phyloP scores from a whole-genome alignment of 306 rosid genomes.

The apple (Malus domestica) region DNA sequence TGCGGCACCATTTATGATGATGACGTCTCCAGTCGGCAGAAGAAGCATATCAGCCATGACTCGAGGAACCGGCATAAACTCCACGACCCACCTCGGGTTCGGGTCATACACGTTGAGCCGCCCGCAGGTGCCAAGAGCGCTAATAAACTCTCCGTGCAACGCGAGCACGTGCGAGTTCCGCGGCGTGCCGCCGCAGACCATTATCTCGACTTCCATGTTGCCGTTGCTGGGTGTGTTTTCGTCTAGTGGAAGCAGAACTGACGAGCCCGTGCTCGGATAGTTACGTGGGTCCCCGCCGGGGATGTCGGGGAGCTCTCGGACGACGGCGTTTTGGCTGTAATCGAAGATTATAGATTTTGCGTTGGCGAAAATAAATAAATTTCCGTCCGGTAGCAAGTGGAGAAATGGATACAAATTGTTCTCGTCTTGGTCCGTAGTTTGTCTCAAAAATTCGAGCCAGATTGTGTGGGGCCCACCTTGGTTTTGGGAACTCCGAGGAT shows the following conservation, averaged over 20 bases:
- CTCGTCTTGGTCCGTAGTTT: constrained; percentile 47
- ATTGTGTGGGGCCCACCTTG: neutral
- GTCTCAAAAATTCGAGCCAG: constrained; percentile 30
- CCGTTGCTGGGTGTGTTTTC: constrained; percentile 17
- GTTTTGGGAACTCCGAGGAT: constrained; percentile 16
- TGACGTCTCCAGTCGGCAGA: constrained; percentile 53
- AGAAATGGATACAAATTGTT: constrained; percentile 76
- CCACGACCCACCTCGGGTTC: constrained; percentile 57
- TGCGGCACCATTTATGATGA: constrained; percentile 51
- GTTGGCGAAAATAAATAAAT: constrained; percentile 72
- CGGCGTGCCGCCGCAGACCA: constrained; percentile 74
- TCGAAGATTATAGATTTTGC: constrained; percentile 46
- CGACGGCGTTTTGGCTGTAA: constrained; percentile 35
- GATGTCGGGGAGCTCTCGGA: constrained; percentile 53
- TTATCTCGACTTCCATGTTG: constrained; percentile 31
- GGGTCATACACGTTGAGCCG: constrained; percentile 31
- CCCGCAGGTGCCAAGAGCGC: constrained; percentile 45
- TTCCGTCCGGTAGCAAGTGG: constrained; percentile 80
- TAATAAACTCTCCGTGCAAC: constrained; percentile 14
- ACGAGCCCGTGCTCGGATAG: constrained; percentile 79
- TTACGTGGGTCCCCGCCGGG: constrained; percentile 60
- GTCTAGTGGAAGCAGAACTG: constrained; percentile 67
- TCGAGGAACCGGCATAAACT: constrained; percentile 59
- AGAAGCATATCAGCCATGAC: constrained; percentile 74
- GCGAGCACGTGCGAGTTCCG: constrained; percentile 25